These are phyloP conservation scores for Crithidia acanthocephali DNA, from an alignment of 208 protist genomes.

Conservation along the genomic window DNA sequence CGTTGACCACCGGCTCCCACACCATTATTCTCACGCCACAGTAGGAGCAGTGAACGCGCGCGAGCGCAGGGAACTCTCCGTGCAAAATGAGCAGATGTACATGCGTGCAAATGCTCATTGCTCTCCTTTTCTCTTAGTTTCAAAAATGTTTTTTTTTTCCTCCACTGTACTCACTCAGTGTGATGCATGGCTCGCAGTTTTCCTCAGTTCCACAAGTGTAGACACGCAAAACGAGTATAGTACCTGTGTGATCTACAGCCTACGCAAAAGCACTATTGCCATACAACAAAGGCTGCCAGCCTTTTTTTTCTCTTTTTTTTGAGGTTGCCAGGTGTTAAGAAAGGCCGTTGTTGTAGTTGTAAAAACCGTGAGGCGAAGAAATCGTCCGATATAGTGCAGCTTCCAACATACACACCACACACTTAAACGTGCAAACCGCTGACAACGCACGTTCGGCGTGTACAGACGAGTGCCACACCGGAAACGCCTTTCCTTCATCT, in stretches of 20 bases:
- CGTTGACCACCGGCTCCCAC: constrained; percentile 27
- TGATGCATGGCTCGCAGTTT: neutral
- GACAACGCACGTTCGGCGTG: too few species aligned
- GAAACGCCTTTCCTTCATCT: too few species aligned
- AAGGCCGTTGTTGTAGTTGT: neutral
- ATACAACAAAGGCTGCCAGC: too few species aligned
- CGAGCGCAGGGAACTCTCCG: too few species aligned
- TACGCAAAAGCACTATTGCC: neutral
- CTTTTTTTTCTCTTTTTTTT: neutral
- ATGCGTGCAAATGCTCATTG: neutral
- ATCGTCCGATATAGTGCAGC: too few species aligned
- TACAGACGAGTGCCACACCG: too few species aligned
- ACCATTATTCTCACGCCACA: constrained; percentile 29
- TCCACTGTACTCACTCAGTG: neutral
- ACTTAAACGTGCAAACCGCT: too few species aligned
- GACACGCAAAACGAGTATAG: neutral
- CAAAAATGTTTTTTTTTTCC: too few species aligned
- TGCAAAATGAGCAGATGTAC: too few species aligned
- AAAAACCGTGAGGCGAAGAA: neutral
- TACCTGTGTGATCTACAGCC: neutral
- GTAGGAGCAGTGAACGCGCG: too few species aligned
- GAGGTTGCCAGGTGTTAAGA: neutral
- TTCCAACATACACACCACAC: too few species aligned
- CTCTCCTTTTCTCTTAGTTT: neutral
- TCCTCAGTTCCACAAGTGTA: neutral